Base-by-base conservation (phyloP, 1,284 basidiomycete genomes). In the Rhodotorula sp. region DNA sequence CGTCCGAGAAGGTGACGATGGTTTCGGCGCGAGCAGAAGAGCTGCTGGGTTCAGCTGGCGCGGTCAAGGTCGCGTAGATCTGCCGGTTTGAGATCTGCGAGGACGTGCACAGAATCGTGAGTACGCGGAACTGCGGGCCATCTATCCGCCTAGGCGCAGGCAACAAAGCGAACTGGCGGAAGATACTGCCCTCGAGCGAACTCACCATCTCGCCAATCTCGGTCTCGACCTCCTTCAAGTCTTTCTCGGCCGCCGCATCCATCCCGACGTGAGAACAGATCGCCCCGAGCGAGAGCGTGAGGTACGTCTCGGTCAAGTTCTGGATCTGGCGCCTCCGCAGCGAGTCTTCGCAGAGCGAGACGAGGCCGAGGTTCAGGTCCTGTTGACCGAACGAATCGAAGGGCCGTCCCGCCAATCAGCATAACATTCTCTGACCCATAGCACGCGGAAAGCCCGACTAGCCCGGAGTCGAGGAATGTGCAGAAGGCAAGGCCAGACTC, bases 271-370 rank as follows among this genome's bases (percentile, higher is more conserved):
- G 84, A 34, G 83, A 83, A 6, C 86, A 89, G 64, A 93, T 89
- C 71, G 92, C 90, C 0, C 82, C 79, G 12, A 93, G 82, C 31
- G 88, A 85, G 12, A 93, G 85, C 0, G 89, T 89, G 57, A 91
- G 85, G 78, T 92, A 93, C 10, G 91, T 91, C 64, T 86, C 85
- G 0, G 89, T 92, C 62, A 93, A 85, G 78, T 87, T 89, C 80
- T 87, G 87, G 74, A 93, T 86, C 63, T 87, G 83, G 87, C 91
- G 91, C 56, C 89, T 85, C 0, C 89, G 88, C 6, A 89, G 87
- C 21, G 87, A 85, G 15, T 85, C 85, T 48, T 91, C 80, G 8
- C 87, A 89, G 72, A 88, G 87, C 61, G 84, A 82, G 31, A 91
- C 81, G 34, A 94, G 83, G 8, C 91, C 91, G 3, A 86, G 52